Evolutionary conservation across 2,329 filamentous ascomycete species (phyloP).

Genomic region (Paecilomyces formosus): DNA sequence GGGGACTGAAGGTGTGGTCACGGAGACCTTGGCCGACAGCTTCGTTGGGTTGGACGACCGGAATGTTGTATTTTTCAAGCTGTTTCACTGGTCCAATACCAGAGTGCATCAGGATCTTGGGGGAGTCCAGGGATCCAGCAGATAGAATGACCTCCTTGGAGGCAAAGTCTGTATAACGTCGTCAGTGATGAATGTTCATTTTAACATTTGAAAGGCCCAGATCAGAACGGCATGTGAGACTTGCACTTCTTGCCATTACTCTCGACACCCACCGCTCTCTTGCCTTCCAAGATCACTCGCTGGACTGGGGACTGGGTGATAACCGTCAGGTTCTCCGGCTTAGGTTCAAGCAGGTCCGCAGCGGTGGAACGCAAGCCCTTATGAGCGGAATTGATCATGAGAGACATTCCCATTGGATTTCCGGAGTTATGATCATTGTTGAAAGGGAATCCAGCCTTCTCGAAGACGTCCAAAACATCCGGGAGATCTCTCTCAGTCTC

Average conservation of each 20-base stretch:
- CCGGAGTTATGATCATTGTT: slow-evolving; percentile 54
- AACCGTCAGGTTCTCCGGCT: slow-evolving; percentile 47
- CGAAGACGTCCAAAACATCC: slow-evolving; percentile 40
- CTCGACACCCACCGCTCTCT: slow-evolving; percentile 40
- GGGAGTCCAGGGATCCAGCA: slow-evolving; percentile 32
- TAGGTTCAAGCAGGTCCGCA: slow-evolving; percentile 38
- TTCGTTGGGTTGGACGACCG: slow-evolving; percentile 31
- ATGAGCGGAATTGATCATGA: slow-evolving; percentile 43
- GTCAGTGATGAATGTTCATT: not conserved
- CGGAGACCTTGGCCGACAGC: slow-evolving; percentile 39
- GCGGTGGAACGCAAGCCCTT: slow-evolving; percentile 46
- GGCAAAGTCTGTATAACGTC: slow-evolving; percentile 17
- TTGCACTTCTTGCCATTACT: slow-evolving; percentile 34
- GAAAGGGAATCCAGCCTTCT: slow-evolving; percentile 40
- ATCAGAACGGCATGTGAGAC: slow-evolving; percentile 3
- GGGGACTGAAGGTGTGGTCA: slow-evolving; percentile 32
- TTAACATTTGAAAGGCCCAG: not conserved
- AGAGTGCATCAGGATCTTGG: slow-evolving; percentile 40
- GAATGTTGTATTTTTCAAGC: slow-evolving; percentile 35
- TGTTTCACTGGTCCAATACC: slow-evolving; percentile 41
- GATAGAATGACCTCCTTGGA: slow-evolving; percentile 34
- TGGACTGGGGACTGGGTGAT: slow-evolving; percentile 43
- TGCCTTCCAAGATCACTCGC: slow-evolving; percentile 41
- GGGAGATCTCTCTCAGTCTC: slow-evolving; percentile 45
- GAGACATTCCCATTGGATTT: slow-evolving; percentile 49